Base-by-base conservation (phyloP, 148 eudicot species). In the Arctostaphylos glauca region DNA sequence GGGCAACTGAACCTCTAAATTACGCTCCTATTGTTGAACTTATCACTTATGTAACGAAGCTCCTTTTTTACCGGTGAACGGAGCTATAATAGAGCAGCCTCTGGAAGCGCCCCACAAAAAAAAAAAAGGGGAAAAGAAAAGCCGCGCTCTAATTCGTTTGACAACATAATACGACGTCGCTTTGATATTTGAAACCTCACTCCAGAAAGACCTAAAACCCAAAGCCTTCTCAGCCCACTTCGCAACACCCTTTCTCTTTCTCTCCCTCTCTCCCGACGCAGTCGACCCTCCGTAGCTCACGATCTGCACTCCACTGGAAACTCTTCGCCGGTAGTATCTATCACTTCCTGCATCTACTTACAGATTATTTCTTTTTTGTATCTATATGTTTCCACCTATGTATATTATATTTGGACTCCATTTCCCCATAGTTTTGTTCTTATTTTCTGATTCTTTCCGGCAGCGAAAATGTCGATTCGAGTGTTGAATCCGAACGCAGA, bases 401-500 rank as follows among this genome's bases (percentile, higher is more conserved):
- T 59, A 60, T 60, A 13, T 23, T 15, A 9, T 8, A 5, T 14
- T 12, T 3, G 12, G 8, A 5, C 3, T 48, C 0, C 48, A 4
- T 62, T 50, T 64, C 44, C 48, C 46, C 3, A 14, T 47, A 64
- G 48, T 44, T 41, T 16, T 8, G 47, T 58, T 44, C 62, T 79
- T 12, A 13, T 50, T 14, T 9, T 23, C 5, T 25, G 16, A 4
- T 21, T 13, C 9, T 52, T 38, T 49, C 67, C 73, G 70, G 76
- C 21, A 74, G 72, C 83, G 73, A 86, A 87, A 81, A 96, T 96
- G 99, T 93, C 99, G 56, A 47, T 96, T 2, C 84, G 91, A 86
- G 85, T 91, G 2, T 80, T 96, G 83, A 96, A 96, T 84, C 99
- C 96, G 58, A 96, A 96, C 81, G 99, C 98, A 9, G 99, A 96